Percentiles rank a stretch among this genome's conserved stretches.
phyloP scores from a whole-genome alignment of 2,329 filamentous ascomycete species.

The Aspergillus quadrilineatus region DNA sequence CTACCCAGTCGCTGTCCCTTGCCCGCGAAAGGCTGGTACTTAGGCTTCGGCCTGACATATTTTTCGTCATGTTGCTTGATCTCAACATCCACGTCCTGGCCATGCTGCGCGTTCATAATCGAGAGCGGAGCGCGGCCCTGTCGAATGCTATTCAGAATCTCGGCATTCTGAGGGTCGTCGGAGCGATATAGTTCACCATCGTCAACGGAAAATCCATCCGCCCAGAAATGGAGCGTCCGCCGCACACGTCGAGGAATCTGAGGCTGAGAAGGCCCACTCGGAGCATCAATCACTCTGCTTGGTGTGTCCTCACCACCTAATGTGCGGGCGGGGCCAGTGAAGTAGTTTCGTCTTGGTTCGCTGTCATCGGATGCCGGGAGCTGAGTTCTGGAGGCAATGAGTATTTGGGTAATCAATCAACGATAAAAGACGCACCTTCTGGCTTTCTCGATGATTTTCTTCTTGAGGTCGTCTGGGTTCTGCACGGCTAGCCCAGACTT shows the following conservation, averaged over 20 bases:
- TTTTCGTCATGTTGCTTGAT: slow-evolving; percentile 64
- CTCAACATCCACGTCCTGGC: slow-evolving; percentile 65
- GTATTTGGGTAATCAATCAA: neutral
- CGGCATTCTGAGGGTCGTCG: slow-evolving; percentile 62
- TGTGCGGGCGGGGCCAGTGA: slow-evolving; percentile 63
- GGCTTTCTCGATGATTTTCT: slow-evolving; percentile 52
- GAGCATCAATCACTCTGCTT: slow-evolving; percentile 56
- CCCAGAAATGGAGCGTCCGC: slow-evolving; percentile 63
- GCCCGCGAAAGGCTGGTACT: slow-evolving; percentile 63
- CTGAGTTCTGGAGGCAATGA: slow-evolving; percentile 29
- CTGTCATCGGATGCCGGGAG: slow-evolving; percentile 45
- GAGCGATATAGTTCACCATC: slow-evolving; percentile 64
- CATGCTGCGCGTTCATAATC: slow-evolving; percentile 62
- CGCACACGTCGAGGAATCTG: slow-evolving; percentile 53
- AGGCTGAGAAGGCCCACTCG: slow-evolving; percentile 41
- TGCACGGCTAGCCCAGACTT: slow-evolving; percentile 68
- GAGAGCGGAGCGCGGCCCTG: slow-evolving; percentile 61
- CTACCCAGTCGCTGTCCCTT: slow-evolving; percentile 62
- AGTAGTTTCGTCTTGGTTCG: slow-evolving; percentile 45
- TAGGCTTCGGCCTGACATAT: slow-evolving; percentile 62
- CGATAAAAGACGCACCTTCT: slow-evolving; percentile 27
- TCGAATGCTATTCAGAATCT: slow-evolving; percentile 63
- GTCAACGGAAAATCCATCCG: slow-evolving; percentile 65
- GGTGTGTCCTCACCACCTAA: slow-evolving; percentile 64
- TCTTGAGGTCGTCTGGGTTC: slow-evolving; percentile 59